Base-by-base conservation (phyloP, 225 moss, liverwort and hornwort genomes). In the Rhytidiadelphus loreus region DNA sequence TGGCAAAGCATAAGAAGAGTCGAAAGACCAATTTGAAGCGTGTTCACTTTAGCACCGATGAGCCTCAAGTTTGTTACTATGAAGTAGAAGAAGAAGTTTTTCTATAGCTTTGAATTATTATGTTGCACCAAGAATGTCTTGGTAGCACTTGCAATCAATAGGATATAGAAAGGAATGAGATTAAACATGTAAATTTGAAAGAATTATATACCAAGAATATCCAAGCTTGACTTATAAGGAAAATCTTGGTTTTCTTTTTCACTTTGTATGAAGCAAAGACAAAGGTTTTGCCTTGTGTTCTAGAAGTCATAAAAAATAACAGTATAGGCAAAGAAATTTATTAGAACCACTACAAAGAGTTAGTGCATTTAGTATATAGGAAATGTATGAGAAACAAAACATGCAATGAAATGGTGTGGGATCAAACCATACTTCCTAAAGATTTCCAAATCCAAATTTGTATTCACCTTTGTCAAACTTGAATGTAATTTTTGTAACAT, bases 21-120 rank as follows among this genome's bases (percentile, higher is more conserved):
- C 0, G 1, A 15, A 41, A 39, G 14, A 25, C 0, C 25, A 0
- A 7, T 48, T 39, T 14, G 21, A 69, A 68, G 55, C 9, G 2
- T 43, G 15, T 84, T 57, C 15, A 11, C 32, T 84, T 84, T 57
- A 71, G 44, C 11, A 2, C 5, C 3, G 0, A 11, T 15, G 8
- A 71, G 15, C 21, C 3, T 72, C 11, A 59, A 85, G 25, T 44
- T 33, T 5, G 2, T 44, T 12, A 44, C 22, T 58, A 26, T 56
- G 4, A 26, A 55, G 26, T 24, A 57, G 35, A 52, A 32, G 24
- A 48, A 46, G 10, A 26, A 65, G 0, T 12, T 50, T 48, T 48
- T 35, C 8, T n/a, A 37, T 16, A 8, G 17, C 8, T 26, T 25
- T 65, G 28, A 65, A 64, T 37, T 64, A 37, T 50, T 2, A 37